Conservation (phyloP, 2,329 filamentous ascomycete species). For the Epicoccum nigrum region DNA sequence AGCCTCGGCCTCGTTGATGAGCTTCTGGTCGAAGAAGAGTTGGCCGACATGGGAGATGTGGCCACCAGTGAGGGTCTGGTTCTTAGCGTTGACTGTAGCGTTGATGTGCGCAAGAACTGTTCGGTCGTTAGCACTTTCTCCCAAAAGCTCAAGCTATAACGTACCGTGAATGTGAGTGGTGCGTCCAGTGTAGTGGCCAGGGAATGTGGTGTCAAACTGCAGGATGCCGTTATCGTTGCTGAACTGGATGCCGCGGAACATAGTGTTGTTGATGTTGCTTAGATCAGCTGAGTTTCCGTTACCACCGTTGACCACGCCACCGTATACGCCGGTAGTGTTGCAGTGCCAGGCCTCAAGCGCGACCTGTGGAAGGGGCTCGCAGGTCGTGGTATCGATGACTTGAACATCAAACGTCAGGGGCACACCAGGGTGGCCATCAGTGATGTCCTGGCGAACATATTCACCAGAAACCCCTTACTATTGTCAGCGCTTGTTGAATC, state of each 20-base stretch:
- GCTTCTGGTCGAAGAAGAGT: conserved; percentile 66
- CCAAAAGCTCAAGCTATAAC: not conserved
- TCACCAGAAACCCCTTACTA: conserved; percentile 47
- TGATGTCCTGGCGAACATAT: conserved; percentile 54
- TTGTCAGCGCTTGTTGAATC: not conserved
- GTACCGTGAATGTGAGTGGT: conserved; percentile 31
- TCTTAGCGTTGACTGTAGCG: conserved; percentile 41
- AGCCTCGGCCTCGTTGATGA: conserved; percentile 58
- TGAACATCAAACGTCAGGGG: conserved; percentile 57
- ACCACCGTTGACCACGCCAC: conserved; percentile 48
- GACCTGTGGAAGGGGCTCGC: conserved; percentile 54
- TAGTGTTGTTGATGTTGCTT: conserved; percentile 38
- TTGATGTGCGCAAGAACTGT: conserved; percentile 44
- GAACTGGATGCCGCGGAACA: conserved; percentile 55
- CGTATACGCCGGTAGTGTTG: conserved; percentile 50
- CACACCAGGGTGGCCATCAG: conserved; percentile 54
- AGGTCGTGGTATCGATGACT: conserved; percentile 58
- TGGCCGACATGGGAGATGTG: conserved; percentile 66
- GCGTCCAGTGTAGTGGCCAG: conserved; percentile 45
- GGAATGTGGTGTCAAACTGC: conserved; percentile 54
- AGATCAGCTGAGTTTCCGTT: conserved; percentile 46
- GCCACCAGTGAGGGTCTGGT: conserved; percentile 56
- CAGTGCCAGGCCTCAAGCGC: conserved; percentile 58
- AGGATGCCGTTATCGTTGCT: conserved; percentile 55
- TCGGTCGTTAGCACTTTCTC: not conserved